These are phyloP conservation scores for Lactarius sanguifluus DNA, from an alignment of 768 basidiomycete species.

Conservation along the genomic window DNA sequence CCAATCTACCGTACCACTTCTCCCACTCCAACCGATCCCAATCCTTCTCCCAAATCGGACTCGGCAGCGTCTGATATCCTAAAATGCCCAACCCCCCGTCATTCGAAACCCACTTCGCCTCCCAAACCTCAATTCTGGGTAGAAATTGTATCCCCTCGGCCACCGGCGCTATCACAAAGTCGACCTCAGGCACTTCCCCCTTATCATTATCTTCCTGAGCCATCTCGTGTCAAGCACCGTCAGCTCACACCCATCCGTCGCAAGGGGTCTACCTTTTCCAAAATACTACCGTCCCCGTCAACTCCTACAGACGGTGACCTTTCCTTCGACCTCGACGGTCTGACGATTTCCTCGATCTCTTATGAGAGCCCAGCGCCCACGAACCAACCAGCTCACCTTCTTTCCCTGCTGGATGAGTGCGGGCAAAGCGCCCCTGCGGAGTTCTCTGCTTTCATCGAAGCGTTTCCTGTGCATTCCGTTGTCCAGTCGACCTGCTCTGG, in stretches of 20 bases:
- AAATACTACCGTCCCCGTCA: conserved; percentile 51
- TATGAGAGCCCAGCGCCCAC: conserved; percentile 30
- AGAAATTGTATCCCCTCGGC: conserved; percentile 13
- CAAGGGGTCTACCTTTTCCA: conserved; percentile 39
- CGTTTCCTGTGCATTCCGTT: conserved; percentile 73
- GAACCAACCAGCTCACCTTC: conserved; percentile 51
- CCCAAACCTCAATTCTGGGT: conserved; percentile 19
- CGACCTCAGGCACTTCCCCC: conserved; percentile 11
- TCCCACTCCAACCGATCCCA: not conserved
- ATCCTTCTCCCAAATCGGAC: not conserved
- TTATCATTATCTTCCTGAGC: conserved; percentile 13
- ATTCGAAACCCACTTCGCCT: not conserved
- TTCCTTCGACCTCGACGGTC: conserved; percentile 47
- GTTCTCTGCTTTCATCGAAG: conserved; percentile 80
- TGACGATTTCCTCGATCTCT: conserved; percentile 37
- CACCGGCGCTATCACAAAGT: conserved; percentile 7
- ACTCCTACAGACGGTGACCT: conserved; percentile 55
- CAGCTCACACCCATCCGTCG: conserved; percentile 68
- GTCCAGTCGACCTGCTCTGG: conserved; percentile 40
- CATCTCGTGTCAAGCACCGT: conserved; percentile 44
- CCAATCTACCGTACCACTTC: not conserved
- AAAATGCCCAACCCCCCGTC: not conserved
- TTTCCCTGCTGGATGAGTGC: conserved; percentile 69
- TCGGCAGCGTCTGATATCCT: not conserved
- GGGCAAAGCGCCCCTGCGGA: conserved; percentile 66